Evolutionary conservation across 2,329 filamentous ascomycete species (phyloP), one percentile per base, ranked within the genome.

Genomic region (Curvularia eragrostidis): DNA sequence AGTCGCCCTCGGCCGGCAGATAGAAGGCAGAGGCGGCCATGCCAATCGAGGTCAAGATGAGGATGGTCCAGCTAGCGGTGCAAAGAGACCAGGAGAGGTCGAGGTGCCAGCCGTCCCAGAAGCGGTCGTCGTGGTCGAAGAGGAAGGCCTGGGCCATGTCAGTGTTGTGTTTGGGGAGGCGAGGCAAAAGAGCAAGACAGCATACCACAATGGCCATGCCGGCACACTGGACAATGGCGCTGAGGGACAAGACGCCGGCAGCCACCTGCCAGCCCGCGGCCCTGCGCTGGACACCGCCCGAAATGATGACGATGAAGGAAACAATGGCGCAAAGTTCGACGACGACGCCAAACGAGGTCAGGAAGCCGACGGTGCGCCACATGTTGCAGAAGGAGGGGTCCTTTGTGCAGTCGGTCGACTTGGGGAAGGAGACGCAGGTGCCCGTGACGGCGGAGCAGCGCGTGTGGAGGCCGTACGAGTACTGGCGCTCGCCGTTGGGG

Each of bases 361-460:
- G 79, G 78, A 97, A 98, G 23, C 91, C 93, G 34, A 92, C 88
- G 24, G 88, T 91, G 58, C 91, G 86, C 94, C 94, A 99, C 84
- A 96, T 90, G 68, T 88, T 90, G 82, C 95, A 98, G 79, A 98
- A 97, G 70, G 87, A 84, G 66, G 89, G 85, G 51, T 86, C 84
- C 66, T 83, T 84, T 54, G 81, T 79, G 77, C 91, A 94, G 73
- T 91, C 88, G 55, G 85, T 81, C 52, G 84, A 79, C 63, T 83
- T 82, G 3, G 91, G 91, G 75, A 93, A 95, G 30, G 81, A 78
- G 23, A 82, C 81, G 76, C 90, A 93, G 61, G 75, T 75, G 48
- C 86, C 82, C 43, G 85, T 85, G 56, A 91, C 80, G 56, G 86
- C 89, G 52, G 89, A 90, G 79, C 94, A 99, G 74, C 87, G 88